These are phyloP conservation scores for Saccharum spontaneum DNA, from an alignment of 176 grass and related monocot species.

Conservation along the genomic window DNA sequence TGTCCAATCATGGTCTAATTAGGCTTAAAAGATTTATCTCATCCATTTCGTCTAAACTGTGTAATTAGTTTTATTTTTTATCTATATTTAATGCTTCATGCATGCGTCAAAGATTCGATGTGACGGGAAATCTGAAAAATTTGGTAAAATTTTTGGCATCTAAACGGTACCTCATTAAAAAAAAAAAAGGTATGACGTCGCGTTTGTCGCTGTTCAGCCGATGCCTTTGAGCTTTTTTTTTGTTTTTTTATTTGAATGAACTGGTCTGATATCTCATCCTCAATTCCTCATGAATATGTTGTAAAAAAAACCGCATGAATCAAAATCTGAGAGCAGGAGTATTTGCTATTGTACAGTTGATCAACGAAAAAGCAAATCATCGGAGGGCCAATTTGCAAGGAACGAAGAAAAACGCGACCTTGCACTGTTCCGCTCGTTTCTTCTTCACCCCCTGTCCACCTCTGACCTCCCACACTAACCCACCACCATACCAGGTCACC, in stretches of 20 bases:
- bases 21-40: too few relatives aligned
- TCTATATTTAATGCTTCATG: too few relatives aligned
- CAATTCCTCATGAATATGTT: too few relatives aligned
- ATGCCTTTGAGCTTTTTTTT: not conserved
- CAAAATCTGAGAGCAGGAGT: not conserved
- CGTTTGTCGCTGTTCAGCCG: not conserved
- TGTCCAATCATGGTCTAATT: too few relatives aligned
- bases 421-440: slow-evolving; percentile 11
- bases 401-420: not conserved
- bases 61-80: too few relatives aligned
- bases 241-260: not conserved
- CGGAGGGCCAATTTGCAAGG: slow-evolving; percentile 29
- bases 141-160: too few relatives aligned
- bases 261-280: not conserved
- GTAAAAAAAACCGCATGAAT: not conserved
- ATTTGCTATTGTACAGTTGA: not conserved
- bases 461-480: not conserved
- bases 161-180: too few relatives aligned
- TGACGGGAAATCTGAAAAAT: too few relatives aligned
- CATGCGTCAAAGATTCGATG: too few relatives aligned
- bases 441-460: not conserved
- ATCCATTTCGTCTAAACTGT: too few relatives aligned
- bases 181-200: not conserved
- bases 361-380: not conserved
- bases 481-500: not conserved